Evolutionary conservation across 345 rosid genomes (phyloP).

Genomic region (Arabidopsis thaliana): DNA sequence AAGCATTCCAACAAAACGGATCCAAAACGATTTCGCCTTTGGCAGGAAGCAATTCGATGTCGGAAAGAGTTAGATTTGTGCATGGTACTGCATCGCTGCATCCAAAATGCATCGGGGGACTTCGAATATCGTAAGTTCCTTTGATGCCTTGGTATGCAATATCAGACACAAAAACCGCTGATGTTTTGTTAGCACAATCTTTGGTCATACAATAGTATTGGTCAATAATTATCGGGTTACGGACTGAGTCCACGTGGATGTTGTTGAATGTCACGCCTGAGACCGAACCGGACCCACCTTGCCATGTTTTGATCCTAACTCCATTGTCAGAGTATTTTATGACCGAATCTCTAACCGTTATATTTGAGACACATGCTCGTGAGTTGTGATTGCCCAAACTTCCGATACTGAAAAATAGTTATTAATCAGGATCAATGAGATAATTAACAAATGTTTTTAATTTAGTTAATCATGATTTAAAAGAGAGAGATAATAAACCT

Average conservation of each 20-base stretch:
- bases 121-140: constrained; percentile 84
- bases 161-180: constrained; percentile 76
- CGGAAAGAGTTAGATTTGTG: constrained; percentile 77
- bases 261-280: constrained; percentile 72
- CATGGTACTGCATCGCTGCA: constrained; percentile 92
- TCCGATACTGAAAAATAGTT: constrained; percentile 68
- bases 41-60: constrained; percentile 82
- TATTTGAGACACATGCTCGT: constrained; percentile 84
- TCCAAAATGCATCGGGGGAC: constrained; percentile 87
- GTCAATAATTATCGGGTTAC: constrained; percentile 89
- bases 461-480: neutral
- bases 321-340: constrained; percentile 80
- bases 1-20: constrained; percentile 95
- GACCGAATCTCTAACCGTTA: constrained; percentile 82
- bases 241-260: constrained; percentile 82
- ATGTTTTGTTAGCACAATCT: constrained; percentile 78
- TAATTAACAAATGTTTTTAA: neutral
- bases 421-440: neutral
- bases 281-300: constrained; percentile 93
- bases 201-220: constrained; percentile 86
- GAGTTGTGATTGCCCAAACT: constrained; percentile 90
- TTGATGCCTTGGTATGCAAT: constrained; percentile 70
- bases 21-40: constrained; percentile 59
- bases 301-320: constrained; percentile 98
- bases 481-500: constrained; percentile 53